Conservation (phyloP, 2,329 filamentous ascomycete genomes). For the Arthrobotrys sphaeroides region DNA sequence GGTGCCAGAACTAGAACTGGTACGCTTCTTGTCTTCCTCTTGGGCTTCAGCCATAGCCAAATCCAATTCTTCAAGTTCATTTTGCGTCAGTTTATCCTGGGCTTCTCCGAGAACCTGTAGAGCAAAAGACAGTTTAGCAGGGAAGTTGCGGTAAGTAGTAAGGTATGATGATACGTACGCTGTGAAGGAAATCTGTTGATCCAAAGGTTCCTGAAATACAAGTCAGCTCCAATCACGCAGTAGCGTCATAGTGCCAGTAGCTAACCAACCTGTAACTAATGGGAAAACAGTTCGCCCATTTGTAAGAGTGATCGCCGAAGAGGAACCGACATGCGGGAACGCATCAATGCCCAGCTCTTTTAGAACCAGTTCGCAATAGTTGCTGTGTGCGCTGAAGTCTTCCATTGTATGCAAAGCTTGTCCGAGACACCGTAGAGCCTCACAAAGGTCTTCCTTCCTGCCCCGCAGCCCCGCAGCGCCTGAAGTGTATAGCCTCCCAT, state of each 20-base stretch:
- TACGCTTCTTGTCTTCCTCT: slow-evolving; percentile 60
- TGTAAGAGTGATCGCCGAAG: slow-evolving; percentile 72
- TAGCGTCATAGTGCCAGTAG: slow-evolving; percentile 70
- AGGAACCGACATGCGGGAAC: slow-evolving; percentile 77
- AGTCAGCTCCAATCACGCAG: slow-evolving; percentile 58
- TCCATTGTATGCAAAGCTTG: slow-evolving; percentile 81
- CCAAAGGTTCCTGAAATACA: slow-evolving; percentile 69
- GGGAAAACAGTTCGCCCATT: slow-evolving; percentile 73
- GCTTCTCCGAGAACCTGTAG: slow-evolving; percentile 70
- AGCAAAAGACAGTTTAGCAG: neutral
- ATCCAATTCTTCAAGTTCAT: slow-evolving; percentile 83
- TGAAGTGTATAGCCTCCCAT: slow-evolving; percentile 76
- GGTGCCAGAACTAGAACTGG: slow-evolving; percentile 30
- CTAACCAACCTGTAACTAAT: slow-evolving; percentile 70
- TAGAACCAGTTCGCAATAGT: slow-evolving; percentile 81
- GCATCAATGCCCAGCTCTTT: slow-evolving; percentile 76
- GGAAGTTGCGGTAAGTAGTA: neutral
- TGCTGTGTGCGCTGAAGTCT: slow-evolving; percentile 83
- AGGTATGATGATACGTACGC: slow-evolving; percentile 61
- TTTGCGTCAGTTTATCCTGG: slow-evolving; percentile 84
- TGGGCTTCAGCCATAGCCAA: slow-evolving; percentile 76
- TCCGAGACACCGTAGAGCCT: slow-evolving; percentile 78
- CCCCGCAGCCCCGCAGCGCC: slow-evolving; percentile 68
- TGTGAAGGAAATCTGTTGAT: slow-evolving; percentile 84
- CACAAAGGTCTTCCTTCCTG: slow-evolving; percentile 79